Percentiles rank a stretch among this genome's conserved stretches.
These are phyloP conservation scores for Metschnikowia kunwiensis DNA, from an alignment of 805 yeast species.

Conservation along the genomic window DNA sequence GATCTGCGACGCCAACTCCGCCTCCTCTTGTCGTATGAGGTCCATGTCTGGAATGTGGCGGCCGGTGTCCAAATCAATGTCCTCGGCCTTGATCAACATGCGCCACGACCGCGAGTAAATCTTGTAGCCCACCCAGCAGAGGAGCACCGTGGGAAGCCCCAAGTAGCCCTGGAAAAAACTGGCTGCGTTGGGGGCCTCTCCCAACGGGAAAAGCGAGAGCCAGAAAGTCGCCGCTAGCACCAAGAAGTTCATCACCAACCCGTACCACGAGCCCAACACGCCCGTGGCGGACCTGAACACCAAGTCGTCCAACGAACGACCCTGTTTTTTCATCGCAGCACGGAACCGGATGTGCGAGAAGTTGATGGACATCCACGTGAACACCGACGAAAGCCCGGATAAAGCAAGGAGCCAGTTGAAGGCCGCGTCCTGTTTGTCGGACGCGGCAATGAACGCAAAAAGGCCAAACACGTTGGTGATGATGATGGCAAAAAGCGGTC, in stretches of 20 bases:
- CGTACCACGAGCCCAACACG: constrained; percentile 24
- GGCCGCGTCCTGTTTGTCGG: constrained; percentile 35
- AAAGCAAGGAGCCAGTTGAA: constrained; percentile 43
- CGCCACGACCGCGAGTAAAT: constrained; percentile 21
- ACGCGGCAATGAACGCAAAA: constrained; percentile 40
- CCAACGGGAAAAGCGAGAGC: constrained; percentile 29
- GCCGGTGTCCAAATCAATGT: constrained; percentile 28
- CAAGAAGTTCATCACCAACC: constrained; percentile 22
- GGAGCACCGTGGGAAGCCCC: constrained; percentile 24
- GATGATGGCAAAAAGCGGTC: constrained; percentile 39
- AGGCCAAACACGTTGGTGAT: constrained; percentile 34
- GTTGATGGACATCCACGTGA: constrained; percentile 44
- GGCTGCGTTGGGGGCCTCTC: constrained; percentile 19
- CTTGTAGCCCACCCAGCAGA: constrained; percentile 26
- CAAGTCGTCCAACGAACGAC: constrained; percentile 44
- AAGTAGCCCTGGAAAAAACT: constrained; percentile 27
- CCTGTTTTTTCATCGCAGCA: constrained; percentile 38
- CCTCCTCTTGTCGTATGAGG: constrained; percentile 25
- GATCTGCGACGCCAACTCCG: constrained; percentile 12
- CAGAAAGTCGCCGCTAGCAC: constrained; percentile 28
- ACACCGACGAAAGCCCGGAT: constrained; percentile 41
- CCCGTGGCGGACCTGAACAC: constrained; percentile 56
- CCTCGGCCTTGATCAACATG: constrained; percentile 19
- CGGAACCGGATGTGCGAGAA: constrained; percentile 42
- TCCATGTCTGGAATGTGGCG: constrained; percentile 24